These are phyloP conservation scores for Cladosporium sp. DNA, from an alignment of 2,329 filamentous ascomycete species.

Conservation along the genomic window DNA sequence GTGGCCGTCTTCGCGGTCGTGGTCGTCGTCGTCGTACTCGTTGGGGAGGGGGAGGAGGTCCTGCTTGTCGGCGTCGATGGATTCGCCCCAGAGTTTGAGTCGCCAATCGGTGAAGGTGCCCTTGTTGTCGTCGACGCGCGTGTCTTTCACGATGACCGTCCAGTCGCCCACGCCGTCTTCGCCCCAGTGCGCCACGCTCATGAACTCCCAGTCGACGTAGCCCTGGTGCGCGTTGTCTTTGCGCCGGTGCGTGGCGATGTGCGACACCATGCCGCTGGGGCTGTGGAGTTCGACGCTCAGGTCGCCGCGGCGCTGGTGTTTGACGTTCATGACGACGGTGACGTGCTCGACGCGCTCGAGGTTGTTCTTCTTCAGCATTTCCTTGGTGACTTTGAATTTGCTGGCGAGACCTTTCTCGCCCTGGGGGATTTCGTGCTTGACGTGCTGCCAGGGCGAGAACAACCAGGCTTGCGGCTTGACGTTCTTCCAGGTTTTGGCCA, in stretches of 20 bases:
- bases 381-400: slow-evolving; percentile 73
- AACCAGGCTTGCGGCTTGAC: slow-evolving; percentile 97
- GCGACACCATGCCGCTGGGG: slow-evolving; percentile 74
- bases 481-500: slow-evolving; percentile 76
- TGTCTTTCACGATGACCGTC: slow-evolving; percentile 88
- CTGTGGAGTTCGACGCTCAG: slow-evolving; percentile 88
- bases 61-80: slow-evolving; percentile 70
- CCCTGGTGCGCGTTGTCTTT: slow-evolving; percentile 64
- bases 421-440: slow-evolving; percentile 81
- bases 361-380: slow-evolving; percentile 79
- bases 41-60: slow-evolving; percentile 74
- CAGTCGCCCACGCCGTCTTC: slow-evolving; percentile 84
- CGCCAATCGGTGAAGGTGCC: slow-evolving; percentile 89
- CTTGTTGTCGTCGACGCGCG: slow-evolving; percentile 67
- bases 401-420: slow-evolving; percentile 75
- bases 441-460: slow-evolving; percentile 89
- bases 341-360: slow-evolving; percentile 87
- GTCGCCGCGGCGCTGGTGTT: slow-evolving; percentile 83
- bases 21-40: slow-evolving; percentile 78
- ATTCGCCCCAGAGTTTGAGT: slow-evolving; percentile 89
- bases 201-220: slow-evolving; percentile 97
- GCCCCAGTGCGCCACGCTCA: slow-evolving; percentile 97
- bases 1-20: slow-evolving; percentile 58
- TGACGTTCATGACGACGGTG: slow-evolving; percentile 94
- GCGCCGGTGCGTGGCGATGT: slow-evolving; percentile 72